These are phyloP conservation scores for Saccharomyces pastorianus DNA, from an alignment of 1,139 yeast genomes.

Conservation along the genomic window DNA sequence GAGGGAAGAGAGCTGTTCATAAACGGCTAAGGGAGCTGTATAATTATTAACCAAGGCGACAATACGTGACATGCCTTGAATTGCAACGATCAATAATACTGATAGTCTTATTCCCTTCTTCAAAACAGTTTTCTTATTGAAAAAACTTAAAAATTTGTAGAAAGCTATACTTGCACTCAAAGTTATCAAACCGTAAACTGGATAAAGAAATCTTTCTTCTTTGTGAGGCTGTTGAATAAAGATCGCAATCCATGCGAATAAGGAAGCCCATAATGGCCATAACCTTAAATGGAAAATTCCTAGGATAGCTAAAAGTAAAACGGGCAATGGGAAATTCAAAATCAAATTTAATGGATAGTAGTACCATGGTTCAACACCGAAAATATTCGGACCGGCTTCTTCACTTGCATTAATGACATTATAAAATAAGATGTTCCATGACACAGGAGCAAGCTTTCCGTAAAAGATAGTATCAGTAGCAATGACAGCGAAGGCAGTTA, in stretches of 20 bases:
- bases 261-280: slow-evolving; percentile 36
- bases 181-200: slow-evolving; percentile 64
- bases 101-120: slow-evolving; percentile 10
- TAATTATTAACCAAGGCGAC: slow-evolving; percentile 51
- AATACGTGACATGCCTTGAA: slow-evolving; percentile 34
- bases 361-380: slow-evolving; percentile 78
- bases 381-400: slow-evolving; percentile 76
- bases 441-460: slow-evolving; percentile 55
- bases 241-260: slow-evolving; percentile 57
- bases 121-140: slow-evolving; percentile 7
- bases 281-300: slow-evolving; percentile 25
- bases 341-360: slow-evolving; percentile 65
- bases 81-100: slow-evolving; percentile 11
- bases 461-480: slow-evolving; percentile 61
- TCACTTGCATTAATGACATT: slow-evolving; percentile 71
- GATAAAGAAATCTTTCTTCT: slow-evolving; percentile 86
- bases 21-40: slow-evolving; percentile 50
- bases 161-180: slow-evolving; percentile 54
- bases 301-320: slow-evolving; percentile 26
- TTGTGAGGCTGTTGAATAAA: slow-evolving; percentile 80
- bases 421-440: slow-evolving; percentile 73
- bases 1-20: slow-evolving; percentile 25
- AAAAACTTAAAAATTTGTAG: slow-evolving; percentile 25
- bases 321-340: slow-evolving; percentile 56
- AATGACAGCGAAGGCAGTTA: slow-evolving; percentile 33